A percentile compares a stretch with the other conserved stretches of the same genome.
Evolutionary conservation across 192 early-diverging fungal genomes (phyloP).

Genomic region (Coemansia sp.): DNA sequence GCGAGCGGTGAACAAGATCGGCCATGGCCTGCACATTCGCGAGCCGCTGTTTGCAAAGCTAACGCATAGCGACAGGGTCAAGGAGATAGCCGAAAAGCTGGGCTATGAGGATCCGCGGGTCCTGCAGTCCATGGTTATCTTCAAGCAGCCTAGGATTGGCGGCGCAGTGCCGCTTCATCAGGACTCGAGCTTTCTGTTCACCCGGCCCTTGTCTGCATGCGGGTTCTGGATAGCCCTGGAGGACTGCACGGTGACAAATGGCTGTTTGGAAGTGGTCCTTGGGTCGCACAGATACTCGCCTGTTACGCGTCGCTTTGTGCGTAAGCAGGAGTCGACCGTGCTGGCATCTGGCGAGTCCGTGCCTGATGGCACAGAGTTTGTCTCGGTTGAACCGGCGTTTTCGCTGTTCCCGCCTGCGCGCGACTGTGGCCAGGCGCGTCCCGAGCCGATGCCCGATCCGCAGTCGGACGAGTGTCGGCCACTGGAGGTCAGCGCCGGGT

Average conservation of each 20-base stretch:
- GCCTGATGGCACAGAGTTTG: conserved; percentile 3
- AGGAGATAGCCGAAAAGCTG: conserved; percentile 56
- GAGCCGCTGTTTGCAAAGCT: conserved; percentile 73
- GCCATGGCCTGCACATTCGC: conserved; percentile 81
- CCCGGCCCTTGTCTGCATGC: conserved; percentile 74
- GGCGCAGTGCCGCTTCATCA: conserved; percentile 80
- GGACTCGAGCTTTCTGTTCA: conserved; percentile 91
- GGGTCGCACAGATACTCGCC: conserved; percentile 73
- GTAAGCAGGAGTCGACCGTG: not conserved
- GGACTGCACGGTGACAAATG: conserved; percentile 82
- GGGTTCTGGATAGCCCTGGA: conserved; percentile 94
- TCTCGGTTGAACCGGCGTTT: conserved; percentile 30
- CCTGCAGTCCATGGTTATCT: conserved; percentile 92
- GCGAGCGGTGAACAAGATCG: conserved; percentile 84
- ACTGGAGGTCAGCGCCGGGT: conserved; percentile 52
- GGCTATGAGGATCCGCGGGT: conserved; percentile 70
- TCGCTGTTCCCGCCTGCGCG: conserved; percentile 13
- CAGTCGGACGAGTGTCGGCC: conserved; percentile 7
- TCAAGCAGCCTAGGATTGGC: conserved; percentile 66
- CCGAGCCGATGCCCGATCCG: not conserved
- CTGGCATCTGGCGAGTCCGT: not conserved
- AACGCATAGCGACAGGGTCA: conserved; percentile 56
- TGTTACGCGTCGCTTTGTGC: conserved; percentile 42
- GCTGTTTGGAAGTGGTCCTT: conserved; percentile 80
- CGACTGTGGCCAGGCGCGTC: not conserved